phyloP scores from a whole-genome alignment of 495 filamentous ascomycete species.

The Hamigera avellanea region DNA sequence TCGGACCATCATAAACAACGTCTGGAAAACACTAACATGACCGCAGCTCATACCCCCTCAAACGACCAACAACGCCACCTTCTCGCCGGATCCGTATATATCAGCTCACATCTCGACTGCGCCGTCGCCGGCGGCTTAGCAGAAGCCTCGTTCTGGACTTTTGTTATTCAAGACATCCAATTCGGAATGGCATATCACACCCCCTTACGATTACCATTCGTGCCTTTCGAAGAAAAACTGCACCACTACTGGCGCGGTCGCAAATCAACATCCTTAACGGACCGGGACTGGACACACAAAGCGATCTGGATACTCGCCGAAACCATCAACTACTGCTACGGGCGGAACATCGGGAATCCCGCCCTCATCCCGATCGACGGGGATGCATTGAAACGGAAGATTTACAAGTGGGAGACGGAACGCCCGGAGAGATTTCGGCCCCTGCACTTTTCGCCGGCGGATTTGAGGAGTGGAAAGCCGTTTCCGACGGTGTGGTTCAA shows the following conservation, averaged over 20 bases:
- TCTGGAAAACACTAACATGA: background rate
- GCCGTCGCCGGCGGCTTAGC: constrained; percentile 27
- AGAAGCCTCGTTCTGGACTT: constrained; percentile 32
- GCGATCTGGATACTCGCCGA: constrained; percentile 31
- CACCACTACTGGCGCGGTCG: constrained; percentile 21
- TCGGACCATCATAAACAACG: background rate
- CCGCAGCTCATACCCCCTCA: constrained; percentile 21
- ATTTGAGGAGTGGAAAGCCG: constrained; percentile 18
- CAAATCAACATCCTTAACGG: constrained; percentile 12
- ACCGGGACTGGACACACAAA: constrained; percentile 29
- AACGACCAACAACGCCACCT: constrained; percentile 30
- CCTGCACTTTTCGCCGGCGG: constrained; percentile 21
- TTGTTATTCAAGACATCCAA: constrained; percentile 33
- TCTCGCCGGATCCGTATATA: constrained; percentile 32
- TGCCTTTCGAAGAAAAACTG: constrained; percentile 24
- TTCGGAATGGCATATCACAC: constrained; percentile 27
- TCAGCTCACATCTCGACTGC: constrained; percentile 29
- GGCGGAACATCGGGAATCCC: constrained; percentile 10
- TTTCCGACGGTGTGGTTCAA: constrained; percentile 30
- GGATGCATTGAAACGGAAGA: constrained; percentile 15
- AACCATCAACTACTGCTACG: constrained; percentile 28
- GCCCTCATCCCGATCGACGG: constrained; percentile 9
- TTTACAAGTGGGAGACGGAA: constrained; percentile 20
- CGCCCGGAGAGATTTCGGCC: constrained; percentile 24
- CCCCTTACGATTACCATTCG: constrained; percentile 24